Conservation (phyloP, 306 rosid species). For the Parietaria judaica region DNA sequence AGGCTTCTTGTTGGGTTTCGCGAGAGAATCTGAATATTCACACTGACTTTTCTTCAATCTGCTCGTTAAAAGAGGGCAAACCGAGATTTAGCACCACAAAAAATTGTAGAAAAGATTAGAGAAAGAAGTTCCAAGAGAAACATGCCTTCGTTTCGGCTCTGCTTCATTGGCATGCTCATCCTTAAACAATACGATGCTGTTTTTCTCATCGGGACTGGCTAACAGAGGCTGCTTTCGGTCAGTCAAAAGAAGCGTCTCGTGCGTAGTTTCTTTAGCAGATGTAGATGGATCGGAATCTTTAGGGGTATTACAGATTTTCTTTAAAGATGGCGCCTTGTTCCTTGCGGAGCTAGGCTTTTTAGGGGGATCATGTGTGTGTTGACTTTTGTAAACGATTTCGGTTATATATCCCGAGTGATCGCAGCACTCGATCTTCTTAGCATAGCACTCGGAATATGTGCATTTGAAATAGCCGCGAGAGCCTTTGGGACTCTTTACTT, state of each 20-base stretch:
- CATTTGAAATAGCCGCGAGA: constrained; percentile 92
- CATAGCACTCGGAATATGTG: constrained; percentile 58
- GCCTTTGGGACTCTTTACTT: constrained; percentile 92
- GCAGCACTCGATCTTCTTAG: constrained; percentile 84
- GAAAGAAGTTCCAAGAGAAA: constrained; percentile 17
- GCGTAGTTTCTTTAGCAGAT: constrained; percentile 41
- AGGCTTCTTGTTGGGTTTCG: constrained; percentile 63
- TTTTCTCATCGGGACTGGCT: constrained; percentile 36
- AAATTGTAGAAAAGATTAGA: constrained; percentile 2
- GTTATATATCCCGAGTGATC: constrained; percentile 50
- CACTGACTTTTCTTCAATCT: constrained; percentile 69
- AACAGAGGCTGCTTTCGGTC: constrained; percentile 48
- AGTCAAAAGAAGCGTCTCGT: constrained; percentile 32
- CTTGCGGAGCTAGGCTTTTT: constrained; percentile 37
- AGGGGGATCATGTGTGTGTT: constrained; percentile 79
- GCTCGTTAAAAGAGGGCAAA: constrained; percentile 30
- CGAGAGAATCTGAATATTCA: constrained; percentile 32
- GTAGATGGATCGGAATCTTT: constrained; percentile 48
- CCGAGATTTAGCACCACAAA: constrained; percentile 18
- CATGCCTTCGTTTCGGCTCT: constrained; percentile 70
- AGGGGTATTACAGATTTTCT: constrained; percentile 28
- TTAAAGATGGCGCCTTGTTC: constrained; percentile 37
- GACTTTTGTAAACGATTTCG: constrained; percentile 69
- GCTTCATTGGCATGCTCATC: constrained; percentile 52
- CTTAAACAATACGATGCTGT: constrained; percentile 25